Conservation (phyloP, 2,329 filamentous ascomycete genomes). For the Teratosphaeria viscida region DNA sequence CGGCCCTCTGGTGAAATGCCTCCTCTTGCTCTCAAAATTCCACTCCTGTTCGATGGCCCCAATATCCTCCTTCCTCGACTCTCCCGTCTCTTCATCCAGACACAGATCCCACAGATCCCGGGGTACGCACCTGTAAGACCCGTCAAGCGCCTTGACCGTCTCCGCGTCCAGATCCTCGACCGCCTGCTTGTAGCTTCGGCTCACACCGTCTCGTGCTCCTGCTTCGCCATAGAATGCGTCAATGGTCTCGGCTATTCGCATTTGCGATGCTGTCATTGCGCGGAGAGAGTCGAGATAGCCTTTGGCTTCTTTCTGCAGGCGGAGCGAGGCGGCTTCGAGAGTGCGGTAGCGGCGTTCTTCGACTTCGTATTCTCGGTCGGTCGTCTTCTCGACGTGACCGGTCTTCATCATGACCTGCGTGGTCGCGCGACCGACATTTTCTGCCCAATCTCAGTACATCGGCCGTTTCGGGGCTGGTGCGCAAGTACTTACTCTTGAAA, state of each 20-base stretch:
- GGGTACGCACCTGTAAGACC: slow-evolving; percentile 64
- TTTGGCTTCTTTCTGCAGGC: slow-evolving; percentile 94
- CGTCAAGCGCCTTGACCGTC: slow-evolving; percentile 95
- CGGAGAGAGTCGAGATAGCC: slow-evolving; percentile 92
- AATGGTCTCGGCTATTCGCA: slow-evolving; percentile 98
- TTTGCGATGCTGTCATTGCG: slow-evolving; percentile 98
- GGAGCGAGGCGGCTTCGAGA: slow-evolving; percentile 87
- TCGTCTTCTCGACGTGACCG: slow-evolving; percentile 95
- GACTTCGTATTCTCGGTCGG: slow-evolving; percentile 96
- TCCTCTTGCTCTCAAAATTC: slow-evolving; percentile 16
- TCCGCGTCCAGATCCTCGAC: slow-evolving; percentile 96
- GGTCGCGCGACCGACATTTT: slow-evolving; percentile 59
- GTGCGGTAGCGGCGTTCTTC: slow-evolving; percentile 87
- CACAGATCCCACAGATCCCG: slow-evolving; percentile 8
- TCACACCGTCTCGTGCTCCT: slow-evolving; percentile 88
- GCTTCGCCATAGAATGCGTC: slow-evolving; percentile 98
- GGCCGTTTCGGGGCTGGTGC: neutral
- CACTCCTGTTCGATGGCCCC: slow-evolving; percentile 18
- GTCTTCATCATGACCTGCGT: slow-evolving; percentile 99
- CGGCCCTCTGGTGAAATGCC: slow-evolving; percentile 7
- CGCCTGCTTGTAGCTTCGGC: slow-evolving; percentile 93
- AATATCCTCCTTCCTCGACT: slow-evolving; percentile 6
- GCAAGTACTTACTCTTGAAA: slow-evolving; percentile 25
- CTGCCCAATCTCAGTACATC: slow-evolving; percentile 72
- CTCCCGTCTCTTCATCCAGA: slow-evolving; percentile 12